Evolutionary conservation across 202 grass and related monocot genomes (phyloP).

Genomic region (Panicum hallii): DNA sequence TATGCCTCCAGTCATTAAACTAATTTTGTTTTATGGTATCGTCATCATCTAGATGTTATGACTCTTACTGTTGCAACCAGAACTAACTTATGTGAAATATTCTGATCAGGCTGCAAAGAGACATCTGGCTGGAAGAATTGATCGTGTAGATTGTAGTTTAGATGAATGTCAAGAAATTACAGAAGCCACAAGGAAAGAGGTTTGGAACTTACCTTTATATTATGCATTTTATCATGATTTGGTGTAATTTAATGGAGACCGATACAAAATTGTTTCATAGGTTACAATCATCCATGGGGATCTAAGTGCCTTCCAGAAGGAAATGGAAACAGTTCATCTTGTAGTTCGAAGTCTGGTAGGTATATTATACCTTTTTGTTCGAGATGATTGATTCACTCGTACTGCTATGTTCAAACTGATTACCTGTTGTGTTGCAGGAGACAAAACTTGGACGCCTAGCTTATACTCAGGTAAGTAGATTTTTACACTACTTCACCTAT

Average conservation of each 20-base stretch:
- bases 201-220: slow-evolving; percentile 42
- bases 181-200: slow-evolving; percentile 72
- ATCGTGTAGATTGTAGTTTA: slow-evolving; percentile 77
- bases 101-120: slow-evolving; percentile 74
- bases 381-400: slow-evolving; percentile 12
- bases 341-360: slow-evolving; percentile 85
- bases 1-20: slow-evolving; percentile 10
- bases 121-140: slow-evolving; percentile 83
- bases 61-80: slow-evolving; percentile 8
- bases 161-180: slow-evolving; percentile 86
- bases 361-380: slow-evolving; percentile 42
- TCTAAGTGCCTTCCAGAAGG: slow-evolving; percentile 71
- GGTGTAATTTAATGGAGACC: slow-evolving; percentile 21
- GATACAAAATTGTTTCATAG: slow-evolving; percentile 49
- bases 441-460: slow-evolving; percentile 79
- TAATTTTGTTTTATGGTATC: slow-evolving; percentile 18
- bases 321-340: slow-evolving; percentile 90
- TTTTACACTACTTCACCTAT: slow-evolving; percentile 18
- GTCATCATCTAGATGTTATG: slow-evolving; percentile 22
- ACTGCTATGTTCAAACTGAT: slow-evolving; percentile 44
- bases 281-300: slow-evolving; percentile 76
- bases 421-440: slow-evolving; percentile 66
- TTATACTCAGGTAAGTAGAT: slow-evolving; percentile 72
- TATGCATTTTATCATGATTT: slow-evolving; percentile 30
- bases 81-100: slow-evolving; percentile 40